Evolutionary conservation across 352 stramenopile species (phyloP).

Genomic region (Bremia lactucae): DNA sequence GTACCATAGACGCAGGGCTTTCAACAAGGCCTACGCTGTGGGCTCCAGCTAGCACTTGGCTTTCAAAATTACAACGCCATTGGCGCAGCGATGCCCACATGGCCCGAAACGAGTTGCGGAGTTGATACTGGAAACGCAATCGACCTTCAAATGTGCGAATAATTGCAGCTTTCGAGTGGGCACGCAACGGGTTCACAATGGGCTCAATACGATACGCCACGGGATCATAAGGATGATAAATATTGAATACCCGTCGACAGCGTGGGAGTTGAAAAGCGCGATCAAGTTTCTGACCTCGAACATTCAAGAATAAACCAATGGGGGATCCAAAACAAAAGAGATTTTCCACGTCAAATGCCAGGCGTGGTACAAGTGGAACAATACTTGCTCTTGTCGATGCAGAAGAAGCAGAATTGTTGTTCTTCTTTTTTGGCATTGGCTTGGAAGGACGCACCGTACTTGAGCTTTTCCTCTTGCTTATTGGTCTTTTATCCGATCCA

Average conservation of each 20-base stretch:
- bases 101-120: constrained; percentile 68
- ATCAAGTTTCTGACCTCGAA: constrained; percentile 76
- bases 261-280: constrained; percentile 65
- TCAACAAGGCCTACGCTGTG: constrained; percentile 70
- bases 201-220: constrained; percentile 94
- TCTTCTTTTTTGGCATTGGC: constrained; percentile 5
- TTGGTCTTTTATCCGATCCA: too few relatives aligned
- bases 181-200: constrained; percentile 71
- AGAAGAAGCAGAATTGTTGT: constrained; percentile 10
- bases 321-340: constrained; percentile 87
- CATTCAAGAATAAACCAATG: constrained; percentile 87
- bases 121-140: constrained; percentile 77
- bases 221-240: constrained; percentile 91
- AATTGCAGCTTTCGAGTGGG: constrained; percentile 74
- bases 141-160: constrained; percentile 80
- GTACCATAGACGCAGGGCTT: constrained; percentile 20
- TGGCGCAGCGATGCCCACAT: constrained; percentile 71
- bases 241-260: constrained; percentile 87
- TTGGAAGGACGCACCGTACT: too few relatives aligned
- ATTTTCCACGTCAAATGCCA: constrained; percentile 77
- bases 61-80: constrained; percentile 69
- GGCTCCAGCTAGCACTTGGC: constrained; percentile 52
- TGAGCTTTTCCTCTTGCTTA: too few relatives aligned
- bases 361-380: constrained; percentile 33
- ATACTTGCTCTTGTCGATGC: not conserved